Evolutionary conservation across 2,329 filamentous ascomycete species (phyloP).

Genomic region (Botrytis aclada): DNA sequence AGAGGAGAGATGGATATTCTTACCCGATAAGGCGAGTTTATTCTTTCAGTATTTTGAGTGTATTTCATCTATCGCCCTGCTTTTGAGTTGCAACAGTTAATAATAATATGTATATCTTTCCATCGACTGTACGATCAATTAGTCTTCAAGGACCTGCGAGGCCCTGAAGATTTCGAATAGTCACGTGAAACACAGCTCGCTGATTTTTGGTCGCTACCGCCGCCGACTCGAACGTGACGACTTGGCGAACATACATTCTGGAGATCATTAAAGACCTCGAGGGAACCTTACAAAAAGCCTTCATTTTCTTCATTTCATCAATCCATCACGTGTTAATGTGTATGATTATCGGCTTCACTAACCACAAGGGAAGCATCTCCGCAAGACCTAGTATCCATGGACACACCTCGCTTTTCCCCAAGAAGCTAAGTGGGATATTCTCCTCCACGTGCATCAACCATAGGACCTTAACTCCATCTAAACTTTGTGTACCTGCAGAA

Average conservation of each 20-base stretch:
- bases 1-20: background rate
- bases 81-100: background rate
- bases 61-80: too few species aligned
- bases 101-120: background rate
- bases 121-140: background rate
- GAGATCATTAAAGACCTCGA: too few species aligned
- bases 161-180: background rate
- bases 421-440: background rate
- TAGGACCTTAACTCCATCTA: constrained; percentile 14
- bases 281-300: background rate
- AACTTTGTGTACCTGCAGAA: background rate
- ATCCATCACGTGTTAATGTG: background rate
- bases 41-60: background rate
- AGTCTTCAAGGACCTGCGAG: background rate
- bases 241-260: background rate
- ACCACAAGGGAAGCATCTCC: background rate
- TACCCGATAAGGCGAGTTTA: background rate
- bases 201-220: background rate
- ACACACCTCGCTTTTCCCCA: constrained; percentile 7
- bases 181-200: background rate
- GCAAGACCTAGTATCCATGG: background rate
- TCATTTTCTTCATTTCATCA: background rate
- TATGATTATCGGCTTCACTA: background rate
- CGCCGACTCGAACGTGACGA: background rate
- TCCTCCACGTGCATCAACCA: constrained; percentile 17